Conservation (phyloP, 2,329 filamentous ascomycete species). For the Elsinoe fawcettii region DNA sequence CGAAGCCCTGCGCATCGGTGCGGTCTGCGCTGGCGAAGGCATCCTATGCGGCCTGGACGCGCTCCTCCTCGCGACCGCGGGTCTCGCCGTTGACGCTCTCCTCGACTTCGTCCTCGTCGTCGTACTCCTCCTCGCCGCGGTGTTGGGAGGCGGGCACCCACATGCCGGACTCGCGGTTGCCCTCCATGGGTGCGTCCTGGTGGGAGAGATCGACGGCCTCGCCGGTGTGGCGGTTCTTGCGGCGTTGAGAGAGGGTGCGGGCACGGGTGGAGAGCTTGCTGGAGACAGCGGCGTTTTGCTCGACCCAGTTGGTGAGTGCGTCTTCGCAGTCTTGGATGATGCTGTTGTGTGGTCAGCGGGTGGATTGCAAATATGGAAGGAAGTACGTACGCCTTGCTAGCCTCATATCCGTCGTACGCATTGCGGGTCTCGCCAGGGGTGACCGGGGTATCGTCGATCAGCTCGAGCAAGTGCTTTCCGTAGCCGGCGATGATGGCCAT, state of each 20-base stretch:
- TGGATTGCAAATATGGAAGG: not conserved
- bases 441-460: constrained; percentile 93
- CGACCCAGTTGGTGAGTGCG: constrained; percentile 93
- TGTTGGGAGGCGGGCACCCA: constrained; percentile 74
- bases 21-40: not conserved
- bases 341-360: constrained; percentile 33
- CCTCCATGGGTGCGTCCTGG: constrained; percentile 71
- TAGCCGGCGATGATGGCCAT: constrained; percentile 95
- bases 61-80: constrained; percentile 43
- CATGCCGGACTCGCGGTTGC: constrained; percentile 58
- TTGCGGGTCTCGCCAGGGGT: constrained; percentile 93
- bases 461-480: constrained; percentile 94
- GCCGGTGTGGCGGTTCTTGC: constrained; percentile 54
- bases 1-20: not conserved
- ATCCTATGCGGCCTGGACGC: constrained; percentile 25
- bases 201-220: constrained; percentile 75
- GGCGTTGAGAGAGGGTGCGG: constrained; percentile 78
- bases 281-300: constrained; percentile 77
- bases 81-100: constrained; percentile 35
- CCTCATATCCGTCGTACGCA: constrained; percentile 96
- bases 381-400: constrained; percentile 66
- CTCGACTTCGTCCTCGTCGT: constrained; percentile 59
- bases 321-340: constrained; percentile 99
- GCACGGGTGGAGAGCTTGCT: constrained; percentile 82
- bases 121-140: constrained; percentile 49